Percentiles rank a stretch among this genome's conserved stretches.
Evolutionary conservation across 163 green algal genomes (phyloP).

Genomic region (Chloroidium sp.): DNA sequence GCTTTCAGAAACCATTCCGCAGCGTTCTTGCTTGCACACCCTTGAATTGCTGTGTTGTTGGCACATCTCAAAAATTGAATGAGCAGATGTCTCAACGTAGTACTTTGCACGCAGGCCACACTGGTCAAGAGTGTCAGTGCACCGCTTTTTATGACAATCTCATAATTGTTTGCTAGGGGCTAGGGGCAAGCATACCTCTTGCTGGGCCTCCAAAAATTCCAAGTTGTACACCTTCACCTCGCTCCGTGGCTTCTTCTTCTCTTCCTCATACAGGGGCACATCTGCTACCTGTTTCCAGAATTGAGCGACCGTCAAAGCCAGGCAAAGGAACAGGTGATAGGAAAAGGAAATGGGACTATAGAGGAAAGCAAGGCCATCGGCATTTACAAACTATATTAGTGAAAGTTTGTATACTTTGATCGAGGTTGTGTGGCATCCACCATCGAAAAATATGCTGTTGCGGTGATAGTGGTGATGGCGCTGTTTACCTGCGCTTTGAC

Average conservation of each 20-base stretch:
- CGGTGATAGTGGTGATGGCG: background rate
- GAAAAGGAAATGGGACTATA: background rate
- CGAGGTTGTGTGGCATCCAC: background rate
- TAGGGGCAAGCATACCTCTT: constrained; percentile 40
- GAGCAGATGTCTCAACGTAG: background rate
- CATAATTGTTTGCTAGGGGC: background rate
- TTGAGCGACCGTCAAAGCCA: background rate
- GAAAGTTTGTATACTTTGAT: background rate
- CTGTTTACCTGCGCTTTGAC: constrained; percentile 31
- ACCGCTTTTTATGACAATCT: background rate
- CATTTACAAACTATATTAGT: background rate
- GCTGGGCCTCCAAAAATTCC: constrained; percentile 74
- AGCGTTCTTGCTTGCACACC: background rate
- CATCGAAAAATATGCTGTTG: too few relatives aligned
- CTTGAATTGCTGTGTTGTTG: background rate
- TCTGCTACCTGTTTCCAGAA: constrained; percentile 6
- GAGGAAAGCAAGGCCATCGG: background rate
- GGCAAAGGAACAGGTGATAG: background rate
- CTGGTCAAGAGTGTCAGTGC: background rate
- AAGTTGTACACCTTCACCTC: constrained; percentile 64
- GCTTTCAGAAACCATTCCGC: too few relatives aligned
- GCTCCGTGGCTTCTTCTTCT: constrained; percentile 50
- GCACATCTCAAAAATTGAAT: background rate
- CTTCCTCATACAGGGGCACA: constrained; percentile 16
- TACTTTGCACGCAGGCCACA: background rate